Base-by-base conservation (phyloP, 2,329 filamentous ascomycete genomes). In the Penicillium hesseltinei region DNA sequence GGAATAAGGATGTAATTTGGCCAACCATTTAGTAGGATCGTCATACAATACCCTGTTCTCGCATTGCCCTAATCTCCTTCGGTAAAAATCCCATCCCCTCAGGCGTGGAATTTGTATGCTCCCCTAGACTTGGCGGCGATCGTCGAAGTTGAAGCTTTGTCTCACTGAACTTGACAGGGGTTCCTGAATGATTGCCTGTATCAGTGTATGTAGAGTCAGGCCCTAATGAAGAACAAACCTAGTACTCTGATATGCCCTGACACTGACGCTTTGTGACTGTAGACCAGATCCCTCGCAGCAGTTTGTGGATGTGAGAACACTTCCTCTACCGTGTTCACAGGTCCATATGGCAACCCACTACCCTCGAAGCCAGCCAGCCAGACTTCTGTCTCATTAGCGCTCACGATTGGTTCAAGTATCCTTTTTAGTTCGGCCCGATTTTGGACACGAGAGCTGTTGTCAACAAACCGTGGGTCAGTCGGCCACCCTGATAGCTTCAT, bases 371-470 rank as follows among this genome's bases (percentile, higher is more conserved):
- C 62, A 1, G 48, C 31, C 6, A 76, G 56, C 78, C 77, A 80
- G 42, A 78, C 74, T 1, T 71, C 62, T 0, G 74, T 78, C 5
- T 75, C 73, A 60, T 73, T 76, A 9, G 52, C 51, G 19, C 56
- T 57, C 52, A 80, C 74, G 3, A 71, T 56, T 0, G 62, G 59
- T 33, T 75, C 69, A 27, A 81, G 51, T 9, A 77, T 70, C 0
- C 51, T 51, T 31, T 73, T 73, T 39, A 81, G 59, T 3, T 68
- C 73, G n/a, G 70, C 62, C 1, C 73, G 67, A 54, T 79, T 73
- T 51, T 85, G 78, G 0, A 91, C 87, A 15, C 88, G 78, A 53
- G 81, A 76, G 11, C 83, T 81, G 62, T 91, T 91, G 53, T 84
- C 81, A 62, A 72, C 76, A 73, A 83, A 91, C 57, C 79, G 82